These are phyloP conservation scores for Penicillium pulvis DNA, from an alignment of 495 filamentous ascomycete species.

Conservation along the genomic window DNA sequence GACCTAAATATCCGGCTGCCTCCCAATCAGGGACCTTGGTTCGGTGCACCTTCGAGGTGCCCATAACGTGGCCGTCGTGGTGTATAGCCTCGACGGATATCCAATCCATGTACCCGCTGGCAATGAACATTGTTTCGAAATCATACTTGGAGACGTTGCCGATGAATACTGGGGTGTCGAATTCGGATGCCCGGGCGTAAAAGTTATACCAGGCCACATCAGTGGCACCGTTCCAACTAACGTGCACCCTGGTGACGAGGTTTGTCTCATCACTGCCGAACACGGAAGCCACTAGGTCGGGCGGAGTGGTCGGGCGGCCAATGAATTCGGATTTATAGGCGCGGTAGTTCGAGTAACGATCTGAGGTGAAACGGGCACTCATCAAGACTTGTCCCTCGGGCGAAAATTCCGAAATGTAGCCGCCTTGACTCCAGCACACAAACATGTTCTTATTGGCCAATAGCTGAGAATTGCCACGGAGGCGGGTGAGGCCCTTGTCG, in stretches of 20 bases:
- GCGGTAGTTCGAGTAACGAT: conserved; percentile 34
- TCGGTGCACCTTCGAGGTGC: conserved; percentile 24
- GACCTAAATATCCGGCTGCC: conserved; percentile 15
- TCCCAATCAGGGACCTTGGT: conserved; percentile 25
- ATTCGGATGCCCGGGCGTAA: conserved; percentile 33
- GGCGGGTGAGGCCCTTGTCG: conserved; percentile 45
- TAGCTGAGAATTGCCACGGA: conserved; percentile 58
- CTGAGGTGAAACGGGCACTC: conserved; percentile 28
- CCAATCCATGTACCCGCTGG: conserved; percentile 39
- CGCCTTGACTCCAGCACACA: conserved; percentile 57
- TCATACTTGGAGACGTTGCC: conserved; percentile 26
- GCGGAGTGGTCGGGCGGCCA: conserved; percentile 29
- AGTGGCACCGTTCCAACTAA: conserved; percentile 52
- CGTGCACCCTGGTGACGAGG: conserved; percentile 37
- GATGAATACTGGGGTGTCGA: conserved; percentile 26
- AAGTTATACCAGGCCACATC: conserved; percentile 42
- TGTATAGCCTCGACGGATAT: conserved; percentile 52
- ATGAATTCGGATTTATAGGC: conserved; percentile 38
- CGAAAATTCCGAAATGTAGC: conserved; percentile 53
- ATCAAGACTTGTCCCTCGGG: conserved; percentile 51
- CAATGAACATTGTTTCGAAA: conserved; percentile 39
- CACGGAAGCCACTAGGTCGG: conserved; percentile 32
- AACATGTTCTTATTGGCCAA: conserved; percentile 56
- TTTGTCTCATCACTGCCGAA: conserved; percentile 32
- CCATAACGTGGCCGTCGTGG: conserved; percentile 20